Evolutionary conservation across 768 basidiomycete genomes (phyloP), one percentile per base, ranked within the genome.

Genomic region (Sarcomyxa edulis): DNA sequence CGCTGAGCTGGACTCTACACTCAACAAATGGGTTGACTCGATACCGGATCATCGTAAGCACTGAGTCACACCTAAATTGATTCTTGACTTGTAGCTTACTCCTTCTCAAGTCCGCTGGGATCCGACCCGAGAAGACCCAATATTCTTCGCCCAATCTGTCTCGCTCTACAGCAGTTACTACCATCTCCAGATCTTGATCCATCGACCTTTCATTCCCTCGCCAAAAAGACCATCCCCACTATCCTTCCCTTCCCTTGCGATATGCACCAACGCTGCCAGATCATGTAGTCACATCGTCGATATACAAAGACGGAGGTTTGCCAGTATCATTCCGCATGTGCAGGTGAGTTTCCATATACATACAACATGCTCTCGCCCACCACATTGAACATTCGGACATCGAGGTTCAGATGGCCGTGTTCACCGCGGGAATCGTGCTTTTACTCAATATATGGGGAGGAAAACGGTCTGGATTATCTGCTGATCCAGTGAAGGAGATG

Each of bases 211-310:
- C 60, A 79, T 91, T 40, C 81, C 81, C 0, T 70, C 74, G 0
- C 71, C 74, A 0, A 60, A 64, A 29, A 71, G 67, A 43, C 69
- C 69, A 0, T 67, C 72, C 1, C 52, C 55, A 1, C 45, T 75
- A 4, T 64, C 71, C 2, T 77, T 80, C 51, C 83, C 82, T 7
- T 85, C 81, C 0, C 65, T 85, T 15, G 80, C 84, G 0, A 87
- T 84, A 38, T 88, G 82, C 56, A 76, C 85, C 8, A 74, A 91
- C 42, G 81, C 92, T 0, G 87, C 91, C 0, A 68, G 91, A 14
- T 85, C 85, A 1, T 85, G 80, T 39, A 78, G 75, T n/a, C 89
- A 89, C 48, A 72, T 96, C 15, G 61, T 86, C 25, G 84, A 90
- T 47, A 61, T 75, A 2, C 69, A 74, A 36, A 59, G 68, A 34